Evolutionary conservation across 805 yeast genomes (phyloP).

Genomic region (Jamesozyma hellenica): DNA sequence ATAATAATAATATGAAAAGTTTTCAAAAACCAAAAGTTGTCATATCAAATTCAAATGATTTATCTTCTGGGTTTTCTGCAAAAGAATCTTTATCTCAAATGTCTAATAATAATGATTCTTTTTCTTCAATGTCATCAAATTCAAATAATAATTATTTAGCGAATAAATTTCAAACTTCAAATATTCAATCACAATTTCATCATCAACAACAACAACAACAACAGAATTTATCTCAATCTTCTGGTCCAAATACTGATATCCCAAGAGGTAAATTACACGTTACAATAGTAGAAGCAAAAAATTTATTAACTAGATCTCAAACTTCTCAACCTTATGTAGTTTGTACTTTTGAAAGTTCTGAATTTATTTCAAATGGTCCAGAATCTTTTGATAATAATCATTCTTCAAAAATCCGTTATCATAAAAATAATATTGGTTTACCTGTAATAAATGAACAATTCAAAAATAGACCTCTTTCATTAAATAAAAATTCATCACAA

Average conservation of each 20-base stretch:
- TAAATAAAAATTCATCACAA: conserved; percentile 38
- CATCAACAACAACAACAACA: conserved; percentile 1
- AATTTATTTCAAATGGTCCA: conserved; percentile 78
- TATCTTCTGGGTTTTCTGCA: conserved; percentile 1
- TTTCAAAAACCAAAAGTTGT: conserved; percentile 12
- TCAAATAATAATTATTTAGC: background rate
- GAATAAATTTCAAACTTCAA: background rate
- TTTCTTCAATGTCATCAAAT: background rate
- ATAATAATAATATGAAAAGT: background rate
- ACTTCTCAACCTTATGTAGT: conserved; percentile 78
- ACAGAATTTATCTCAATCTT: conserved; percentile 1
- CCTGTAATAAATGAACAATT: conserved; percentile 21
- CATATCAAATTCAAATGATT: background rate
- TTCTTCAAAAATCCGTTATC: conserved; percentile 3
- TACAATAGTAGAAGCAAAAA: conserved; percentile 69
- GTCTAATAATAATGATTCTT: conserved; percentile 2
- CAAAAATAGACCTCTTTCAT: conserved; percentile 32
- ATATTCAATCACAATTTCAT: background rate
- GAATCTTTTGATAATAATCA: conserved; percentile 30
- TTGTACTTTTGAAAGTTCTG: conserved; percentile 84
- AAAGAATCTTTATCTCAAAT: conserved; percentile 7
- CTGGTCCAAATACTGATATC: conserved; percentile 23
- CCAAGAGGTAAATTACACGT: conserved; percentile 81
- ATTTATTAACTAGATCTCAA: conserved; percentile 45
- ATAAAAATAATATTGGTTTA: conserved; percentile 7